phyloP scores from a whole-genome alignment of 108 stramenopile genomes.

The Pseudonitzschia multiseries region DNA sequence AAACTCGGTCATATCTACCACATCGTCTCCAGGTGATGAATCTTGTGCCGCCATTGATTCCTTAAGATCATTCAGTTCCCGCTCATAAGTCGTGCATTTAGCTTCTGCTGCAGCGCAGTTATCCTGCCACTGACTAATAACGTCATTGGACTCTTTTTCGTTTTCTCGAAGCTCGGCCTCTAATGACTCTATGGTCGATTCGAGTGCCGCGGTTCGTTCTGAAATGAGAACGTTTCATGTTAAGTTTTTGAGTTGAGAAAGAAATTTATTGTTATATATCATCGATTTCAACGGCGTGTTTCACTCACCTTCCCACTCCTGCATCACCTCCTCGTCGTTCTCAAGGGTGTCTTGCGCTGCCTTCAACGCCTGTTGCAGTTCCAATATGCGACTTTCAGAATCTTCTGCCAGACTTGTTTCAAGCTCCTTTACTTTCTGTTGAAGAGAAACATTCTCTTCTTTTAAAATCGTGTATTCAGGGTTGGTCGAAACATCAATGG shows the following conservation, averaged over 20 bases:
- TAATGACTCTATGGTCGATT: constrained; percentile 42
- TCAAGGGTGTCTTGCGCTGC: constrained; percentile 11
- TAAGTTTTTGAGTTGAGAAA: neutral
- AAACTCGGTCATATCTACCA: neutral
- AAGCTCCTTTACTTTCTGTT: neutral
- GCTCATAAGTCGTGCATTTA: constrained; percentile 20
- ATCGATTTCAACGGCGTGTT: neutral
- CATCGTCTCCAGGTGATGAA: neutral
- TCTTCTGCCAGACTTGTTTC: neutral
- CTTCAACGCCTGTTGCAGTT: constrained; percentile 13
- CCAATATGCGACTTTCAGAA: neutral
- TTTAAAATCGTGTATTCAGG: neutral
- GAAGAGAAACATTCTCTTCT: neutral
- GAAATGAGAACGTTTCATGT: neutral
- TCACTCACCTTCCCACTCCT: constrained; percentile 31
- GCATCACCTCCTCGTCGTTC: constrained; percentile 28
- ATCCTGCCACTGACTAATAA: constrained; percentile 49
- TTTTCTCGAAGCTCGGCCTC: constrained; percentile 46
- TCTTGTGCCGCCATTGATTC: neutral
- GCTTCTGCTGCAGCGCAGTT: constrained; percentile 24
- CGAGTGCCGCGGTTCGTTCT: constrained; percentile 37
- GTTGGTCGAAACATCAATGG: neutral
- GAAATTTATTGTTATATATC: no score
- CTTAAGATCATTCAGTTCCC: constrained; percentile 27
- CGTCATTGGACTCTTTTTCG: constrained; percentile 52